Percentiles rank a stretch among this genome's conserved stretches.
Conservation (phyloP, 1,284 basidiomycete species). For the Xerocomus nothofagi region DNA sequence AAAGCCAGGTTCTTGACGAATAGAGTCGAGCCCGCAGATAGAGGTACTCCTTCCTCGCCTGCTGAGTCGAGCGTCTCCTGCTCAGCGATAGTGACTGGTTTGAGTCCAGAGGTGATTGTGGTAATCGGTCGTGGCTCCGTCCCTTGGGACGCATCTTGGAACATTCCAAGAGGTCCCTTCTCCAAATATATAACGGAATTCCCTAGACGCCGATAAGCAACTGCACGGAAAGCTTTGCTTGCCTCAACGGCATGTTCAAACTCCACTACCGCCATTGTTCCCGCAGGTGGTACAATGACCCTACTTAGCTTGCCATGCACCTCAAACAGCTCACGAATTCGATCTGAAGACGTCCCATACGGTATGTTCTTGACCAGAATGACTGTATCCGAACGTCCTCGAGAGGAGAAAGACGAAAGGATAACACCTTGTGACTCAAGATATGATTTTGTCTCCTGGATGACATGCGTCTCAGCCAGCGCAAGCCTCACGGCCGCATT, state of each 20-base stretch:
- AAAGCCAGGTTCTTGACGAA: conserved; percentile 96
- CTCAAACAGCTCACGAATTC: conserved; percentile 79
- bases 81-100: conserved; percentile 48
- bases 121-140: neutral
- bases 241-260: conserved; percentile 76
- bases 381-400: conserved; percentile 72
- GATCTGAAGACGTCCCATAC: conserved; percentile 78
- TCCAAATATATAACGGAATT: conserved; percentile 92
- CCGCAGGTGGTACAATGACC: conserved; percentile 87
- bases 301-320: conserved; percentile 75
- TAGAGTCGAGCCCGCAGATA: conserved; percentile 78
- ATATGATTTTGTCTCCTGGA: conserved; percentile 92
- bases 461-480: conserved; percentile 93
- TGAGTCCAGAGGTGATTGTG: conserved; percentile 28
- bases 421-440: conserved; percentile 75
- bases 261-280: conserved; percentile 93
- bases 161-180: conserved; percentile 86
- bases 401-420: conserved; percentile 56
- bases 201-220: conserved; percentile 88
- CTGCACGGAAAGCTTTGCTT: conserved; percentile 71
- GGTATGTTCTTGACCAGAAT: conserved; percentile 98
- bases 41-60: conserved; percentile 46
- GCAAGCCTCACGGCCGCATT: conserved; percentile 92
- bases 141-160: conserved; percentile 42
- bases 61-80: conserved; percentile 34